These are phyloP conservation scores for Mortierella sp. DNA, from an alignment of 371 early-diverging fungal genomes.

Conservation along the genomic window DNA sequence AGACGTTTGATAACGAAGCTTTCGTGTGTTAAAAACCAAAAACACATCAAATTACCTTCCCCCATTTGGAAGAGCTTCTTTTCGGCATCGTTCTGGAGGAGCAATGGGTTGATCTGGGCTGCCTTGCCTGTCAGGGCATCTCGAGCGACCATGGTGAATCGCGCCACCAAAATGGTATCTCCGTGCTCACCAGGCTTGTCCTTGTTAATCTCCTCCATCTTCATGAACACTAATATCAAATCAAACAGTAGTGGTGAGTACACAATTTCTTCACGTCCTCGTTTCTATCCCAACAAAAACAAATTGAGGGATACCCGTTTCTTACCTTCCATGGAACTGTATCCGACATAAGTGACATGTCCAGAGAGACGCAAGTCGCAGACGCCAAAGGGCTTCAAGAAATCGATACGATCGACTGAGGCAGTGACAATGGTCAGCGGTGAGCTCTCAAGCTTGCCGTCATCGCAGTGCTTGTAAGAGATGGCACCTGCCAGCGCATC, in stretches of 20 bases:
- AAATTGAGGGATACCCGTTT: not conserved
- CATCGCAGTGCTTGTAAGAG: constrained; percentile 84
- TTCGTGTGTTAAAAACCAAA: not conserved
- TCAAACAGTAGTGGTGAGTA: not conserved
- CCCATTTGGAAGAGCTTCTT: constrained; percentile 80
- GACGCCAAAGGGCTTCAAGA: constrained; percentile 76
- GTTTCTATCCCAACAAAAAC: not conserved
- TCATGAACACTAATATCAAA: constrained; percentile 70
- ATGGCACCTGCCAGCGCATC: constrained; percentile 90
- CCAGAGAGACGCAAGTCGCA: constrained; percentile 84
- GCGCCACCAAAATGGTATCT: constrained; percentile 79
- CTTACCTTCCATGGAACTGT: constrained; percentile 87
- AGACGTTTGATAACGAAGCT: too few species aligned
- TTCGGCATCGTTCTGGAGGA: constrained; percentile 81
- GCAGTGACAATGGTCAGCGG: constrained; percentile 91
- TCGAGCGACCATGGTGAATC: constrained; percentile 94
- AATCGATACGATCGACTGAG: constrained; percentile 90
- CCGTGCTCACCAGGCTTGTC: constrained; percentile 29
- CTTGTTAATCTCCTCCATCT: constrained; percentile 69
- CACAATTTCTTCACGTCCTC: not conserved
- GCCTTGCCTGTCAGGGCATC: constrained; percentile 81
- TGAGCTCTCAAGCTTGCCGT: constrained; percentile 67
- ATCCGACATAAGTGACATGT: constrained; percentile 88
- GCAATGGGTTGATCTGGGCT: constrained; percentile 81
- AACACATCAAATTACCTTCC: constrained; percentile 48